Evolutionary conservation across 2,329 filamentous ascomycete genomes (phyloP).

Genomic region (Cryphonectria nitschkei): DNA sequence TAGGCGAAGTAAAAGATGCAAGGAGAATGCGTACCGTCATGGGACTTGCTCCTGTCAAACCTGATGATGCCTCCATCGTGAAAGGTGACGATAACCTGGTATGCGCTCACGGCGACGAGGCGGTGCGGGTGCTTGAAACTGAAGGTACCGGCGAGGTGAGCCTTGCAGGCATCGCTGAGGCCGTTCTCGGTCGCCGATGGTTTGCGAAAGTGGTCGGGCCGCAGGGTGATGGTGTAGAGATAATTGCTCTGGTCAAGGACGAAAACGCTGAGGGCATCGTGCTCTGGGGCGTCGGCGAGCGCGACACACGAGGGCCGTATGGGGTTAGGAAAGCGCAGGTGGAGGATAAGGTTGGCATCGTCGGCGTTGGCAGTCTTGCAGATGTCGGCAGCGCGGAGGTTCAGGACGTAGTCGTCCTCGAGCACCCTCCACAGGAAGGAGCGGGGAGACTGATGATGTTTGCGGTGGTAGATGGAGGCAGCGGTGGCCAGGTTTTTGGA

Average conservation of each 20-base stretch:
- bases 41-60: conserved; percentile 62
- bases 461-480: conserved; percentile 83
- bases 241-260: conserved; percentile 78
- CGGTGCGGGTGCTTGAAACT: conserved; percentile 80
- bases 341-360: conserved; percentile 75
- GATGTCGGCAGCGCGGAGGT: conserved; percentile 82
- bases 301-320: conserved; percentile 80
- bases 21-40: conserved; percentile 46
- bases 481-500: conserved; percentile 74
- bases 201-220: conserved; percentile 79
- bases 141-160: conserved; percentile 73
- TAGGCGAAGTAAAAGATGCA: not conserved
- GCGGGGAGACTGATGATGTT: conserved; percentile 74
- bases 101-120: conserved; percentile 72
- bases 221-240: conserved; percentile 82
- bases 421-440: conserved; percentile 91
- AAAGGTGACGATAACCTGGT: conserved; percentile 79
- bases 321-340: conserved; percentile 74
- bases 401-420: conserved; percentile 77
- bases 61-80: conserved; percentile 77
- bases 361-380: conserved; percentile 66
- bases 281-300: conserved; percentile 77
- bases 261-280: conserved; percentile 78
- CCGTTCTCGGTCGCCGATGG: conserved; percentile 71
- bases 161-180: conserved; percentile 76